Evolutionary conservation across 2,329 filamentous ascomycete species (phyloP).

Genomic region (Leptodontidium sp.): DNA sequence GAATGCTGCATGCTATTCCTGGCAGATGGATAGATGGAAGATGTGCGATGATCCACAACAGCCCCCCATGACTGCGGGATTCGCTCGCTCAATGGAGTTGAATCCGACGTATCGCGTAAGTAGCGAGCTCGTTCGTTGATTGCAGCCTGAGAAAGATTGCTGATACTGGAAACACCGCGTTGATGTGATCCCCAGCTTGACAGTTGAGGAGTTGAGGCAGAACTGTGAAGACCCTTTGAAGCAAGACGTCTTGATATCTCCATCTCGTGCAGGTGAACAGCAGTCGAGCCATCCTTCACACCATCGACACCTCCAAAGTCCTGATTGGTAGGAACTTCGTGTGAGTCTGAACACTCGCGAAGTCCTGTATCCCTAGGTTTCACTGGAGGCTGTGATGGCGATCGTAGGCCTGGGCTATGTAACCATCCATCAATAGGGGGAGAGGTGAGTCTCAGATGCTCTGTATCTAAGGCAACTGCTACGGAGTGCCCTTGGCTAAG

Average conservation of each 20-base stretch:
- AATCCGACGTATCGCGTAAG: slow-evolving; percentile 37
- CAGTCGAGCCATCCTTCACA: slow-evolving; percentile 24
- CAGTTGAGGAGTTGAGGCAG: slow-evolving; percentile 39
- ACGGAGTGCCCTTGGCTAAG: slow-evolving; percentile 38
- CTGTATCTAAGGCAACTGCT: slow-evolving; percentile 23
- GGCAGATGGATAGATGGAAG: slow-evolving; percentile 39
- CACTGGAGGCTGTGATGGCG: slow-evolving; percentile 31
- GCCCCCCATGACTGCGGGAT: slow-evolving; percentile 39
- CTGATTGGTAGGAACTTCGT: slow-evolving; percentile 24
- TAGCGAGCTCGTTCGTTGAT: slow-evolving; percentile 31
- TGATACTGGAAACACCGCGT: slow-evolving; percentile 34
- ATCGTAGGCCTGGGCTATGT: slow-evolving; percentile 38
- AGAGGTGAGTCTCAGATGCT: slow-evolving; percentile 19
- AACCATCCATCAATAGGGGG: slow-evolving; percentile 36
- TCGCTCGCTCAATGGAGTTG: slow-evolving; percentile 34
- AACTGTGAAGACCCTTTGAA: slow-evolving; percentile 36
- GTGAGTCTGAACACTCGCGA: slow-evolving; percentile 22
- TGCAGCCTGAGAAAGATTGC: slow-evolving; percentile 24
- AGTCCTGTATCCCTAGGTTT: slow-evolving; percentile 27
- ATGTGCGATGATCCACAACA: slow-evolving; percentile 33
- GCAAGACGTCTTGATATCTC: slow-evolving; percentile 41
- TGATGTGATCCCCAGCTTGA: slow-evolving; percentile 38
- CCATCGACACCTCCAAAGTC: slow-evolving; percentile 45
- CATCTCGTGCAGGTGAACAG: slow-evolving; percentile 44
- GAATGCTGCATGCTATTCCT: slow-evolving; percentile 38